Base-by-base conservation (phyloP, 108 stramenopile genomes). In the Bacterosira constricta region DNA sequence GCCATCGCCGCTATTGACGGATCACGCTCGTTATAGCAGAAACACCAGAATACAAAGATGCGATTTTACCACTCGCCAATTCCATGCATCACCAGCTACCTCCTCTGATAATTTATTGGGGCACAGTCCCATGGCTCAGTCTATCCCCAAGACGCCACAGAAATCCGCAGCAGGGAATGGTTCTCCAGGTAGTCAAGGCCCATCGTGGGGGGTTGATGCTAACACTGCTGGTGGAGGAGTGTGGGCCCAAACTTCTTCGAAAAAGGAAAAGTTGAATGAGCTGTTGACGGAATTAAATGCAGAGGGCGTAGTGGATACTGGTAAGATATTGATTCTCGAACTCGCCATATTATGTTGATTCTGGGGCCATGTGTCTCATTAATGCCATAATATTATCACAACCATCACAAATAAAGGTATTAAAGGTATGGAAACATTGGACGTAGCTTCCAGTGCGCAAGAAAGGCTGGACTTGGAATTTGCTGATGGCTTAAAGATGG, bases 171-270 rank as follows among this genome's bases (percentile, higher is more conserved):
- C 13, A 27, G 29, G 21, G 37, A 61, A 31, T 30, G 36, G 29
- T 12, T 25, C 41, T 42, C 49, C 45, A 29, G 38, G 27, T 38
- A 66, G 39, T 86, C 82, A 31, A n/a, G 70, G 74, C 23, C 74
- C 82, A 23, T 44, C 51, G 12, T 78, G 74, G 46, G 85, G 85
- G 1, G 68, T 75, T 9, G 85, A 85, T 52, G 51, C 73, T 74
- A 83, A 85, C 69, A 82, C 90, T 6, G 80, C 80, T n/a, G 73
- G 86, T 0, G 95, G 95, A 38, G 95, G 95, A 1, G 88, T 96
- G 12, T 96, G 91, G 90, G 86, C 90, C 8, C 92, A 91, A 55
- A 96, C 90, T 0, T 90, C 88, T 0, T 82, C 92, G 70, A 96
- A 96, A 77, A 83, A 82, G 31, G 92, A 93, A 63, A 93, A 93